Percentiles rank a stretch among this genome's conserved stretches.
phyloP scores from a whole-genome alignment of 2,329 filamentous ascomycete genomes.

The Fonsecaea nubica region DNA sequence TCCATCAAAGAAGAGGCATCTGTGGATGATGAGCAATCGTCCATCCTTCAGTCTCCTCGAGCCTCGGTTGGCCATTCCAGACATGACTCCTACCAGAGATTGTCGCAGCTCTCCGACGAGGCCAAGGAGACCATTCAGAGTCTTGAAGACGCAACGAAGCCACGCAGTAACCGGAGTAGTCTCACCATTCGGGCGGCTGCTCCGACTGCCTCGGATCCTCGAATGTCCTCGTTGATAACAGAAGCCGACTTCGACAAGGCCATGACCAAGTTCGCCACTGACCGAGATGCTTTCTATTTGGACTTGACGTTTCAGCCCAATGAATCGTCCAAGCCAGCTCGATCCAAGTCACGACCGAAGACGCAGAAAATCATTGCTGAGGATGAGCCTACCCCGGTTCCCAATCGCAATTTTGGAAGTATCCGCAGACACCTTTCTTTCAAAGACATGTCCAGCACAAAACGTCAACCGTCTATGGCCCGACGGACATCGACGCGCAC shows the following conservation, averaged over 20 bases:
- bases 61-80: conserved; percentile 47
- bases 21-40: conserved; percentile 58
- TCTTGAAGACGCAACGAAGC: conserved; percentile 54
- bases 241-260: conserved; percentile 95
- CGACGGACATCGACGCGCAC: conserved; percentile 79
- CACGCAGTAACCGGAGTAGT: conserved; percentile 70
- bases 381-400: conserved; percentile 61
- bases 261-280: conserved; percentile 91
- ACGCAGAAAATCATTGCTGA: conserved; percentile 82
- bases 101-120: conserved; percentile 46
- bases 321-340: conserved; percentile 56
- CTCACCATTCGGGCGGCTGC: conserved; percentile 63
- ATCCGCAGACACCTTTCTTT: conserved; percentile 92
- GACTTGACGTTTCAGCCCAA: conserved; percentile 89
- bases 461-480: conserved; percentile 78
- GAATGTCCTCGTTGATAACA: conserved; percentile 53
- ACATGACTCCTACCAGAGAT: conserved; percentile 50
- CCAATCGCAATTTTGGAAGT: conserved; percentile 75
- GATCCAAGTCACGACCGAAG: conserved; percentile 58
- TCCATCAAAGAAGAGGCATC: conserved; percentile 66
- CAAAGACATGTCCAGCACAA: conserved; percentile 92
- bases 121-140: conserved; percentile 57
- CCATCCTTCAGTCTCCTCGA: conserved; percentile 47
- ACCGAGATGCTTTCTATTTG: conserved; percentile 90
- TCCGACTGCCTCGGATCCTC: conserved; percentile 40